Conservation (phyloP, 495 filamentous ascomycete species). For the Talaromyces proteolyticus region DNA sequence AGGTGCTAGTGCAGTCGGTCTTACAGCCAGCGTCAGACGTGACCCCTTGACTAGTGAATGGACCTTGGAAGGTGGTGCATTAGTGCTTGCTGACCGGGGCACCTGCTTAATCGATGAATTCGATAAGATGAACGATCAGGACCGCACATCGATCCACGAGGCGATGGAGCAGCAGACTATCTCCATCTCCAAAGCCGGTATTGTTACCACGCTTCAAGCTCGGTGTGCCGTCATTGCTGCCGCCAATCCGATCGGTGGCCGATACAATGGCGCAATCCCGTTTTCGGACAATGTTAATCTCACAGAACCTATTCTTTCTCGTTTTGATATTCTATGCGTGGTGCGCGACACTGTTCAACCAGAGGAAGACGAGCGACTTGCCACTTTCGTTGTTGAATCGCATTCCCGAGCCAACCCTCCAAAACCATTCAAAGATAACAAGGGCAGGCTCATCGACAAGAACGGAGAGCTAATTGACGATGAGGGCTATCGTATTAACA, state of each 20-base stretch:
- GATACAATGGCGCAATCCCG: constrained; percentile 94
- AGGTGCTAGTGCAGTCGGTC: constrained; percentile 94
- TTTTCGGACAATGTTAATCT: constrained; percentile 95
- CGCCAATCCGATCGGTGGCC: constrained; percentile 92
- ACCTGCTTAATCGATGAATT: constrained; percentile 99
- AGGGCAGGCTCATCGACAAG: constrained; percentile 57
- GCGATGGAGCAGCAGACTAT: constrained; percentile 99
- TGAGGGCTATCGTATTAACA: constrained; percentile 37
- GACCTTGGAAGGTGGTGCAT: constrained; percentile 94
- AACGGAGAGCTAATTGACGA: constrained; percentile 46
- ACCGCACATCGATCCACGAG: constrained; percentile 97
- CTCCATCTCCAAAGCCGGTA: constrained; percentile 98
- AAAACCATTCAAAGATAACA: constrained; percentile 43
- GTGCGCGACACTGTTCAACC: constrained; percentile 98
- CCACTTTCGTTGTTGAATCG: constrained; percentile 89
- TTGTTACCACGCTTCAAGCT: constrained; percentile 97
- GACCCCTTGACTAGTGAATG: constrained; percentile 96
- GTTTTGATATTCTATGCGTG: constrained; percentile 98
- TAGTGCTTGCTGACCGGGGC: constrained; percentile 92
- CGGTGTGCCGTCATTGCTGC: constrained; percentile 96
- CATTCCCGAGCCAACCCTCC: constrained; percentile 85
- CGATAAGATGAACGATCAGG: constrained; percentile 99
- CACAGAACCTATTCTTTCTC: constrained; percentile 94
- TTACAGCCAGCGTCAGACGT: constrained; percentile 92
- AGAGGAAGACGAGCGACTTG: constrained; percentile 87